Evolutionary conservation across 2,329 filamentous ascomycete species (phyloP).

Genomic region (Torrubiella hemipterigena): DNA sequence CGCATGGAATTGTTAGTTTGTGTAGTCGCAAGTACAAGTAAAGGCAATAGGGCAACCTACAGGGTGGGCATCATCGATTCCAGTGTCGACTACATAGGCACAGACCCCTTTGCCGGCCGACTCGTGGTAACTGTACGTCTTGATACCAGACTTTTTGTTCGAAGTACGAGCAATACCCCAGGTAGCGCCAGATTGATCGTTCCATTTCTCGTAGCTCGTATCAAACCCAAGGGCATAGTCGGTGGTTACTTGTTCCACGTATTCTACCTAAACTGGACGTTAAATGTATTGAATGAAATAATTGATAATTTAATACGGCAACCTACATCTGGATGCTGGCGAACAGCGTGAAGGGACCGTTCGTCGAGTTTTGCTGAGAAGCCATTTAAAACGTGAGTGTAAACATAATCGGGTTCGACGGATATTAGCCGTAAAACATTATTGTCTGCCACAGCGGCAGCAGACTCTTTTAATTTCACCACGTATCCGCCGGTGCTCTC

Average conservation of each 20-base stretch:
- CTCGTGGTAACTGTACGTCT: slow-evolving; percentile 18
- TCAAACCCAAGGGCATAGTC: slow-evolving; percentile 13
- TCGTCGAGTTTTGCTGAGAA: slow-evolving; percentile 8
- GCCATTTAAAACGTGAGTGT: slow-evolving; percentile 11
- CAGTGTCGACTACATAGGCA: slow-evolving; percentile 28
- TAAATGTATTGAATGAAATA: background rate
- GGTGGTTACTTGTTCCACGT: slow-evolving; percentile 21
- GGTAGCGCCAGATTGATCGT: slow-evolving; percentile 17
- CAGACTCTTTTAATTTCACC: slow-evolving; percentile 9
- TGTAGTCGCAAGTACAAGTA: too few relatives aligned
- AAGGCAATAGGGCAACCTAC: too few relatives aligned
- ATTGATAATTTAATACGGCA: too few relatives aligned
- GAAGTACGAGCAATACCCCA: slow-evolving; percentile 22
- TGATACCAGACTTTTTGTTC: slow-evolving; percentile 10
- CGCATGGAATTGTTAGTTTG: too few relatives aligned
- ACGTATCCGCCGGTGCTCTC: slow-evolving; percentile 11
- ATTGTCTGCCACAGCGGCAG: slow-evolving; percentile 6
- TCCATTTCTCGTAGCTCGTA: slow-evolving; percentile 8
- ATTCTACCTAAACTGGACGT: slow-evolving; percentile 12
- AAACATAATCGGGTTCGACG: slow-evolving; percentile 9
- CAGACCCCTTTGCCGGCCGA: slow-evolving; percentile 20
- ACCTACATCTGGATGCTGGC: slow-evolving; percentile 7
- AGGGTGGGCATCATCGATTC: slow-evolving; percentile 27
- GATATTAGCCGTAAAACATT: slow-evolving; percentile 6
- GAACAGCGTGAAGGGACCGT: background rate